phyloP scores from a whole-genome alignment of 108 stramenopile genomes.

The Skeletonema menzelii region DNA sequence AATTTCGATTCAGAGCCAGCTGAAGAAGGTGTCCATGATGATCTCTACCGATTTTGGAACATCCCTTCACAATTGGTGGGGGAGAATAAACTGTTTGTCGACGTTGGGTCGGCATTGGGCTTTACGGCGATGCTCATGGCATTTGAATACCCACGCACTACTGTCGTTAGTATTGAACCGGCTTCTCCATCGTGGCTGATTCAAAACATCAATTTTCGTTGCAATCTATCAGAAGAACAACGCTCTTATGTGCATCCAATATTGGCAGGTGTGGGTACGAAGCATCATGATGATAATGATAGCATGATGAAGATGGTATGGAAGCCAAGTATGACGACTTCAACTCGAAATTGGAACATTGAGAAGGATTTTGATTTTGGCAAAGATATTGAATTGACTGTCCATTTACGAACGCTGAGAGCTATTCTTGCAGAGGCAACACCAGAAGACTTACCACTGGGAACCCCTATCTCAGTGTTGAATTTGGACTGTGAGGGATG shows the following conservation, averaged over 20 bases:
- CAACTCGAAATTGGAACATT: slow-evolving; percentile 72
- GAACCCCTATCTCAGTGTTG: slow-evolving; percentile 66
- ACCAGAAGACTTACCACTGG: slow-evolving; percentile 47
- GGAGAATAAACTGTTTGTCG: slow-evolving; percentile 72
- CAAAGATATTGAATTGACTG: slow-evolving; percentile 61
- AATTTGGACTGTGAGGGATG: slow-evolving; percentile 83
- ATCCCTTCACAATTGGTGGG: slow-evolving; percentile 56
- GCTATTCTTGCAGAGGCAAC: slow-evolving; percentile 72
- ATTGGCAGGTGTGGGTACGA: slow-evolving; percentile 72
- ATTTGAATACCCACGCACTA: slow-evolving; percentile 64
- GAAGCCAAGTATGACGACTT: slow-evolving; percentile 64
- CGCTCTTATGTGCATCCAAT: slow-evolving; percentile 53
- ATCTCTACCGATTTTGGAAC: slow-evolving; percentile 45
- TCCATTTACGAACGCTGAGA: slow-evolving; percentile 58
- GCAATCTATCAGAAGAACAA: slow-evolving; percentile 61
- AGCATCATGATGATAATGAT: slow-evolving; percentile 64
- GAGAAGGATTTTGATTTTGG: slow-evolving; percentile 43
- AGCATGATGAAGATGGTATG: slow-evolving; percentile 76
- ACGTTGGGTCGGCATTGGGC: slow-evolving; percentile 76
- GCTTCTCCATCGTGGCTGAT: slow-evolving; percentile 80
- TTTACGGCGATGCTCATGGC: slow-evolving; percentile 64
- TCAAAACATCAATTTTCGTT: slow-evolving; percentile 72
- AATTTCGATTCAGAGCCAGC: slow-evolving; percentile 53
- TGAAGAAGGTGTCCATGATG: slow-evolving; percentile 25
- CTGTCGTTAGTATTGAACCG: slow-evolving; percentile 73